Evolutionary conservation across 2,329 filamentous ascomycete species (phyloP).

Genomic region (Leptographium galeiforme): DNA sequence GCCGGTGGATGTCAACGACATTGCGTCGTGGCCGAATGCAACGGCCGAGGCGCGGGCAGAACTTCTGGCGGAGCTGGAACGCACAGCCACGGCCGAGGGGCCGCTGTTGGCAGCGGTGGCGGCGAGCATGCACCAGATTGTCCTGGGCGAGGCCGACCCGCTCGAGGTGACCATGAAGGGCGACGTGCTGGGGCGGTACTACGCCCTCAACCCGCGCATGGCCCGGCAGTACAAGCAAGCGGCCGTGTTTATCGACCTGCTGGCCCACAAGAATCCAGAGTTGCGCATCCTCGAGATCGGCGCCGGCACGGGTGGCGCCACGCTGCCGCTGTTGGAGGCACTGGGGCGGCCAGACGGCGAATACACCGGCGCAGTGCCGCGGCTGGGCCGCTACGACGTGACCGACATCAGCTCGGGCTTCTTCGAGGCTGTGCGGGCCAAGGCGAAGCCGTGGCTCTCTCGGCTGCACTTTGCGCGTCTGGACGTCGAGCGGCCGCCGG

Average conservation of each 20-base stretch:
- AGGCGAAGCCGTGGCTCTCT: slow-evolving; percentile 13
- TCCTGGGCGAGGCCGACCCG: slow-evolving; percentile 15
- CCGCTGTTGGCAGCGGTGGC: slow-evolving; percentile 7
- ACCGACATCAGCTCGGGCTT: slow-evolving; percentile 27
- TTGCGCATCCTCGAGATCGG: slow-evolving; percentile 25
- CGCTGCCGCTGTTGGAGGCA: slow-evolving; percentile 11
- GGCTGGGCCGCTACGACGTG: slow-evolving; percentile 22
- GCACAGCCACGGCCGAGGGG: slow-evolving; percentile 7
- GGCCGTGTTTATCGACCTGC: slow-evolving; percentile 8
- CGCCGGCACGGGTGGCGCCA: slow-evolving; percentile 18
- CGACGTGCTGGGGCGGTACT: slow-evolving; percentile 13
- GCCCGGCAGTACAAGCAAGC: slow-evolving; percentile 12
- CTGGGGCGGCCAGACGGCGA: slow-evolving; percentile 3
- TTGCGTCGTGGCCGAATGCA: slow-evolving; percentile 8
- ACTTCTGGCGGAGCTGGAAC: slow-evolving; percentile 1
- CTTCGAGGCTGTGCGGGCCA: slow-evolving; percentile 21
- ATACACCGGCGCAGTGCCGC: background rate
- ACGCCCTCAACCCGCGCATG: slow-evolving; percentile 12
- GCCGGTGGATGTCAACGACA: slow-evolving; percentile 3
- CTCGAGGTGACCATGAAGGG: slow-evolving; percentile 17
- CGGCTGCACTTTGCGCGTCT: slow-evolving; percentile 9
- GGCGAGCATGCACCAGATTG: slow-evolving; percentile 12
- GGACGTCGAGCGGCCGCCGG: slow-evolving; percentile 19
- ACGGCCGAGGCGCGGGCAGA: background rate
- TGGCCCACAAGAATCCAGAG: slow-evolving; percentile 14